Conservation (phyloP, 2,329 filamentous ascomycete genomes). For the Alternaria novae-zelandiae region DNA sequence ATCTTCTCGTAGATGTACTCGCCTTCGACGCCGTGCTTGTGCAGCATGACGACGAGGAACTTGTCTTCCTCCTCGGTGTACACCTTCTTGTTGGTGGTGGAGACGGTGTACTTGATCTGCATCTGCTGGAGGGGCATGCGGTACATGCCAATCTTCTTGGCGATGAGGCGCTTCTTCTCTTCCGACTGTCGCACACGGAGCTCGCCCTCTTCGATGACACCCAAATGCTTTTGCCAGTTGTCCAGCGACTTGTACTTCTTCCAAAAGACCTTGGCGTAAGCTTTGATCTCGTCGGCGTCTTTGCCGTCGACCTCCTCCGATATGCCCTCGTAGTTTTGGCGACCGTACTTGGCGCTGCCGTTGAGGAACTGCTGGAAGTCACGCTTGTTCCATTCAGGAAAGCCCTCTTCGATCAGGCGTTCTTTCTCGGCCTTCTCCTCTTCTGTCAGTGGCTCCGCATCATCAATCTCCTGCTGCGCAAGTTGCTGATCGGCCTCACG, state of each 20-base stretch:
- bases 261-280: slow-evolving; percentile 96
- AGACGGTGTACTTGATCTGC: slow-evolving; percentile 98
- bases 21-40: slow-evolving; percentile 89
- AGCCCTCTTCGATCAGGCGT: slow-evolving; percentile 80
- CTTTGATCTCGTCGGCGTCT: slow-evolving; percentile 80
- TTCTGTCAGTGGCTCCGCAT: slow-evolving; percentile 84
- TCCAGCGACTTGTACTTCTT: slow-evolving; percentile 88
- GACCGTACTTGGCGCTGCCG: slow-evolving; percentile 89
- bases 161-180: slow-evolving; percentile 89
- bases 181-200: slow-evolving; percentile 87
- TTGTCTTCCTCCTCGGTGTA: slow-evolving; percentile 98
- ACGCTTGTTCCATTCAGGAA: slow-evolving; percentile 92
- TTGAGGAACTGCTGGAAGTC: slow-evolving; percentile 99
- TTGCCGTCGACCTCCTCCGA: slow-evolving; percentile 92
- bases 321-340: slow-evolving; percentile 83
- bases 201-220: slow-evolving; percentile 90
- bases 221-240: slow-evolving; percentile 88
- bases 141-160: slow-evolving; percentile 95
- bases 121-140: slow-evolving; percentile 97
- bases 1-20: slow-evolving; percentile 92
- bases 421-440: slow-evolving; percentile 90
- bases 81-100: slow-evolving; percentile 99
- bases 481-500: slow-evolving; percentile 86
- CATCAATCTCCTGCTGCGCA: slow-evolving; percentile 92
- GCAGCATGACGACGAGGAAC: slow-evolving; percentile 90